These are phyloP conservation scores for Mycena metata DNA, from an alignment of 768 basidiomycete genomes.

Conservation along the genomic window DNA sequence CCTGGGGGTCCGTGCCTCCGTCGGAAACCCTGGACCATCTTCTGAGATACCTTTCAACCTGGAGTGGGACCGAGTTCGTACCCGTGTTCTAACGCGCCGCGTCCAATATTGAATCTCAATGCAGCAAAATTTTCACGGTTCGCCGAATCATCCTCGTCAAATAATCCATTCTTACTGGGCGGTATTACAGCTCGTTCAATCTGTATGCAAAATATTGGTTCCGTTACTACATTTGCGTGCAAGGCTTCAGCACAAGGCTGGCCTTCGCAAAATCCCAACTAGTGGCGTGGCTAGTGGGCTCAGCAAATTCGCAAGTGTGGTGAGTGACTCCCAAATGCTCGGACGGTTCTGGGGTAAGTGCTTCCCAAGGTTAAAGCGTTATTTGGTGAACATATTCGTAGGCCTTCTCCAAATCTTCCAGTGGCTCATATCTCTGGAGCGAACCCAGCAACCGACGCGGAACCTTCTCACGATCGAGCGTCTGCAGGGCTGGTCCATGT, in stretches of 20 bases:
- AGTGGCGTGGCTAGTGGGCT: conserved; percentile 69
- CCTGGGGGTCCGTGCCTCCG: conserved; percentile 68
- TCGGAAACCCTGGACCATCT: conserved; percentile 80
- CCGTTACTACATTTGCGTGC: conserved; percentile 79
- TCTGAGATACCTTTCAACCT: conserved; percentile 82
- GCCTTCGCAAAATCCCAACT: conserved; percentile 64
- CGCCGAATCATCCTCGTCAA: conserved; percentile 19
- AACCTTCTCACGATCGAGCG: conserved; percentile 82
- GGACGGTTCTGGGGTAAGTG: conserved; percentile 85
- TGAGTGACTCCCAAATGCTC: conserved; percentile 79
- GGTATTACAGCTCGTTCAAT: conserved; percentile 73
- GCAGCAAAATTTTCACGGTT: conserved; percentile 84
- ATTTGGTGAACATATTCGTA: conserved; percentile 42
- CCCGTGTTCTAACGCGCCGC: conserved; percentile 16
- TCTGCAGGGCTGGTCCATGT: conserved; percentile 84
- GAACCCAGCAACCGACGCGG: conserved; percentile 77
- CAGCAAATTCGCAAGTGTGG: conserved; percentile 64
- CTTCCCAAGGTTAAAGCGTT: neutral
- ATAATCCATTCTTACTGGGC: neutral
- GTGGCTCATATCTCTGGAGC: conserved; percentile 84
- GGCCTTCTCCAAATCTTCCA: conserved; percentile 85
- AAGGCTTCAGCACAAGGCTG: conserved; percentile 74
- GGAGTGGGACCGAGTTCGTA: conserved; percentile 90
- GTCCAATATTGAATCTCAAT: conserved; percentile 30
- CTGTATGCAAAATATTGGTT: conserved; percentile 76